Conservation (phyloP, 2,329 filamentous ascomycete species). For the Penicillium rolfsii region DNA sequence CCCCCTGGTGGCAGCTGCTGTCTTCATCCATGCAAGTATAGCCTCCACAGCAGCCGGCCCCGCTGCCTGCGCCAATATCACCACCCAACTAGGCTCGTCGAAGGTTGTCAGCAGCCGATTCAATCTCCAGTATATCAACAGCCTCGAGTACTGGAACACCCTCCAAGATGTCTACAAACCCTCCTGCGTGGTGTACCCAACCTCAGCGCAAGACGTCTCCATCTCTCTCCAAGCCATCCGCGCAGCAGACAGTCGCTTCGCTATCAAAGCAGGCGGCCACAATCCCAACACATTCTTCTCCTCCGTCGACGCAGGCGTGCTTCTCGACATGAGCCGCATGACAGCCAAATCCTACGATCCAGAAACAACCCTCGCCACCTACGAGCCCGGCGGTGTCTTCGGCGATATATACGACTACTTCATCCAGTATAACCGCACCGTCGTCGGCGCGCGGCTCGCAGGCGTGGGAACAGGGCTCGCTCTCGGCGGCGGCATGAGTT, state of each 20-base stretch:
- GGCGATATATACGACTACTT: slow-evolving; percentile 32
- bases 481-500: slow-evolving; percentile 33
- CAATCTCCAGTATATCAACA: slow-evolving; percentile 24
- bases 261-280: slow-evolving; percentile 35
- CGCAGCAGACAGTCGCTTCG: slow-evolving; percentile 30
- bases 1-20: slow-evolving; percentile 12
- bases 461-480: slow-evolving; percentile 33
- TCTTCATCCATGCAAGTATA: slow-evolving; percentile 18
- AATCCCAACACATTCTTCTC: slow-evolving; percentile 36
- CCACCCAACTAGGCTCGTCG: slow-evolving; percentile 51
- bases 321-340: slow-evolving; percentile 31
- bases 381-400: slow-evolving; percentile 31
- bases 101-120: slow-evolving; percentile 25
- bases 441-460: slow-evolving; percentile 31
- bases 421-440: slow-evolving; percentile 27
- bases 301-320: slow-evolving; percentile 31
- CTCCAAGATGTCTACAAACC: slow-evolving; percentile 31
- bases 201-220: slow-evolving; percentile 34
- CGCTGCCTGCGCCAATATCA: slow-evolving; percentile 52
- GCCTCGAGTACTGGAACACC: slow-evolving; percentile 33
- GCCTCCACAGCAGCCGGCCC: slow-evolving; percentile 14
- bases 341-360: slow-evolving; percentile 31
- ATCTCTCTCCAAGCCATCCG: slow-evolving; percentile 29
- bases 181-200: slow-evolving; percentile 32
- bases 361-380: slow-evolving; percentile 30